A percentile compares a stretch with the other conserved stretches of the same genome.
These are phyloP conservation scores for Backusella tarrabulga DNA, from an alignment of 192 early-diverging fungal species.

Conservation along the genomic window DNA sequence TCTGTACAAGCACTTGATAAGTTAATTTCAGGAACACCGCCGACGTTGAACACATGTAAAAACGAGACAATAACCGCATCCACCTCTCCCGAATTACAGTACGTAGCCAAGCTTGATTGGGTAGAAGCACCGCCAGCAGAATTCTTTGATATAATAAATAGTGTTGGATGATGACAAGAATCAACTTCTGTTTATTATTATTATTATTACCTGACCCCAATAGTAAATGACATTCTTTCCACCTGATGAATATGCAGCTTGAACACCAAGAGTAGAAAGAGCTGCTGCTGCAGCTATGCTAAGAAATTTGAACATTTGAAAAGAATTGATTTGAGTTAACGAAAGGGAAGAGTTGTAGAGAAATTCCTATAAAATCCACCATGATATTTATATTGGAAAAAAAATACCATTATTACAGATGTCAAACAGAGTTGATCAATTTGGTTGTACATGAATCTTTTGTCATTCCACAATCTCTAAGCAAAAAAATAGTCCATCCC, in stretches of 20 bases:
- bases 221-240: conserved; percentile 9
- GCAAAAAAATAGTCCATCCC: neutral
- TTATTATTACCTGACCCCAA: conserved; percentile 14
- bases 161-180: neutral
- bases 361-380: neutral
- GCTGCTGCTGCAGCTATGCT: neutral
- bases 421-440: neutral
- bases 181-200: neutral
- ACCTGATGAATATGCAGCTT: conserved; percentile 3
- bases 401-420: neutral
- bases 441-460: neutral
- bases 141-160: conserved; percentile 21
- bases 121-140: conserved; percentile 16
- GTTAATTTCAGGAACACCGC: conserved; percentile 62
- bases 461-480: neutral
- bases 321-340: neutral
- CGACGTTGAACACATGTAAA: conserved; percentile 59
- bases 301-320: neutral
- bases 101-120: conserved; percentile 43
- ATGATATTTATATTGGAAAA: neutral
- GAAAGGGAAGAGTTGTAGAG: neutral
- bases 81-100: conserved; percentile 49
- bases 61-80: conserved; percentile 63
- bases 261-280: conserved; percentile 9
- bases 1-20: conserved; percentile 65